Evolutionary conservation across 2,329 filamentous ascomycete species (phyloP).

Genomic region (Penicillium decumbens): DNA sequence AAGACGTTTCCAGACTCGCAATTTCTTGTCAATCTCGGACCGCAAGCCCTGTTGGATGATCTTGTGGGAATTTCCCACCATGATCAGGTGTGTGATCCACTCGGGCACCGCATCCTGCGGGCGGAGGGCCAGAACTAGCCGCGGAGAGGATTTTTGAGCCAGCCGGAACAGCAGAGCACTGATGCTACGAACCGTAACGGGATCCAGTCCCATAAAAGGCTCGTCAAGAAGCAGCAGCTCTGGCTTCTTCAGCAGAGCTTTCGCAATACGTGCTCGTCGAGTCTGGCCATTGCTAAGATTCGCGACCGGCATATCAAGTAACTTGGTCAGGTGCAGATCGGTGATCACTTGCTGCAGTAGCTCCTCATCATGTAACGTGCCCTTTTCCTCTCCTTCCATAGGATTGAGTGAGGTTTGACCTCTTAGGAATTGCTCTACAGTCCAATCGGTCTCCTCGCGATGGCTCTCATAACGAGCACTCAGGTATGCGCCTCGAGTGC

Average conservation of each 20-base stretch:
- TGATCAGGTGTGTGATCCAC: constrained; percentile 83
- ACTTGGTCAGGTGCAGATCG: constrained; percentile 63
- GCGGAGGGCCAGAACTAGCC: constrained; percentile 70
- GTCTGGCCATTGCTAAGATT: constrained; percentile 94
- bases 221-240: constrained; percentile 85
- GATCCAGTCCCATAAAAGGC: constrained; percentile 94
- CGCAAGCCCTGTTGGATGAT: constrained; percentile 64
- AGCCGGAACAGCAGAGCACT: constrained; percentile 66
- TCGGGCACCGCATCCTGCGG: constrained; percentile 83
- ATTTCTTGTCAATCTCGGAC: constrained; percentile 51
- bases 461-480: constrained; percentile 86
- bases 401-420: constrained; percentile 82
- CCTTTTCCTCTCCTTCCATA: constrained; percentile 50
- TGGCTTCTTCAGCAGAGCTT: constrained; percentile 71
- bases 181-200: constrained; percentile 67
- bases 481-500: constrained; percentile 67
- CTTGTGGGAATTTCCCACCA: constrained; percentile 63
- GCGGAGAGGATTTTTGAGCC: constrained; percentile 61
- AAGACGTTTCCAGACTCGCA: constrained; percentile 30
- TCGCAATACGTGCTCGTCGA: constrained; percentile 78
- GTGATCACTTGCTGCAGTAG: constrained; percentile 60
- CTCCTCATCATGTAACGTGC: constrained; percentile 47
- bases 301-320: constrained; percentile 76
- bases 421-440: constrained; percentile 71
- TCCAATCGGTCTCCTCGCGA: constrained; percentile 82